Evolutionary conservation across 345 rosid genomes (phyloP).

Genomic region (Populus simonii): DNA sequence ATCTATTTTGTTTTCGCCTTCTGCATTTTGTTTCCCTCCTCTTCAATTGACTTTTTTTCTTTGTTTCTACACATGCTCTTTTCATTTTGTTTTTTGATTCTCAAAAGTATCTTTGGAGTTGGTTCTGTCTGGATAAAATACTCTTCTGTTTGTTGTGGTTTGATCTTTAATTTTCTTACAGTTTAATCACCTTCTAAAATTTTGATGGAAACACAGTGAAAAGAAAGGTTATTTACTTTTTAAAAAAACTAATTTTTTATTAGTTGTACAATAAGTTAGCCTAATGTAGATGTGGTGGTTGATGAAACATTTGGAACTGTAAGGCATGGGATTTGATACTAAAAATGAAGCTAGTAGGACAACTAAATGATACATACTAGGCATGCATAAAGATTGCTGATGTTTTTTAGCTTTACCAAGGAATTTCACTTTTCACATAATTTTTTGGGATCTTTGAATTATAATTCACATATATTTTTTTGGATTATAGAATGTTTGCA

Average conservation of each 20-base stretch:
- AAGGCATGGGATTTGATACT: background rate
- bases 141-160: too few relatives aligned
- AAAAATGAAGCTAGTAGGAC: background rate
- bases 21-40: background rate
- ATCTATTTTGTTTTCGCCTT: too few relatives aligned
- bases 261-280: background rate
- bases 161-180: background rate
- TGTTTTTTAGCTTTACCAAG: background rate
- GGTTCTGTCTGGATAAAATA: background rate
- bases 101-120: background rate
- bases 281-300: slow-evolving; percentile 4
- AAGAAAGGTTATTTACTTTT: background rate
- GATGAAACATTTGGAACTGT: background rate
- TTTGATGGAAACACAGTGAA: background rate
- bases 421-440: background rate
- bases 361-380: background rate
- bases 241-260: background rate
- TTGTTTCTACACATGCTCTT: background rate
- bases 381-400: background rate
- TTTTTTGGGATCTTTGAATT: background rate
- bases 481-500: background rate
- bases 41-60: background rate
- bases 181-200: background rate
- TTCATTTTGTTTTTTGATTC: background rate
- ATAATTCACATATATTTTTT: background rate